Percentiles rank a stretch among this genome's conserved stretches.
phyloP scores from a whole-genome alignment of 371 early-diverging fungal species.

The Rhizomucor pusillus region DNA sequence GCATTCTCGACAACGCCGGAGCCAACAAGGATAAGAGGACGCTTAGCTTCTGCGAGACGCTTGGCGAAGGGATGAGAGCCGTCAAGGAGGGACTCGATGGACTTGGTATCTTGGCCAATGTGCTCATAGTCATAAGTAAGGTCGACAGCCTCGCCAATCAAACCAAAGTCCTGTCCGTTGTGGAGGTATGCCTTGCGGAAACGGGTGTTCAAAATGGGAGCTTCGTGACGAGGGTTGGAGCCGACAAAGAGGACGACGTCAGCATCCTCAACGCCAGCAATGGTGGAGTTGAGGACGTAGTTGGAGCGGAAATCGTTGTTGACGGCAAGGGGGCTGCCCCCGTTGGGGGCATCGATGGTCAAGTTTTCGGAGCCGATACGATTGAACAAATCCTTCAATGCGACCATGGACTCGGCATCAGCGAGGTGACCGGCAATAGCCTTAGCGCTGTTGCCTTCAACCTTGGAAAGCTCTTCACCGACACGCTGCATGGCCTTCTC shows the following conservation, averaged over 20 bases:
- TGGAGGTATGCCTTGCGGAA: slow-evolving; percentile 92
- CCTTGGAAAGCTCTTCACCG: slow-evolving; percentile 59
- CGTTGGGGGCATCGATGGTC: slow-evolving; percentile 69
- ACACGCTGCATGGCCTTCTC: slow-evolving; percentile 81
- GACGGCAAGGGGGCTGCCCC: slow-evolving; percentile 53
- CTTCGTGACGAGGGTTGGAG: slow-evolving; percentile 97
- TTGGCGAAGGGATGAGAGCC: slow-evolving; percentile 75
- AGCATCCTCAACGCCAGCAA: slow-evolving; percentile 88
- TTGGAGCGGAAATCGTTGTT: slow-evolving; percentile 87
- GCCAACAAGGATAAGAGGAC: slow-evolving; percentile 91
- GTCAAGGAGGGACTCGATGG: slow-evolving; percentile 68
- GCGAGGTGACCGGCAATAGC: slow-evolving; percentile 94
- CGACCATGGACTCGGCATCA: slow-evolving; percentile 81
- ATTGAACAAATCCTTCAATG: slow-evolving; percentile 93
- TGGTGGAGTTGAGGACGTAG: slow-evolving; percentile 83
- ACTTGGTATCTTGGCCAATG: slow-evolving; percentile 68
- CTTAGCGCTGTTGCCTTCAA: slow-evolving; percentile 61
- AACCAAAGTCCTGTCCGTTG: slow-evolving; percentile 75
- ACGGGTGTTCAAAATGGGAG: slow-evolving; percentile 92
- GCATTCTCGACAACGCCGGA: slow-evolving; percentile 76
- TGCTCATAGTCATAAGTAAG: slow-evolving; percentile 92
- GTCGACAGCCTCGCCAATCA: slow-evolving; percentile 76
- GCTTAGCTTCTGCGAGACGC: slow-evolving; percentile 81
- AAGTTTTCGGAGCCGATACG: slow-evolving; percentile 83
- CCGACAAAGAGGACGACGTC: slow-evolving; percentile 92